Base-by-base conservation (phyloP, 2,329 filamentous ascomycete species). In the Venturia asperata region DNA sequence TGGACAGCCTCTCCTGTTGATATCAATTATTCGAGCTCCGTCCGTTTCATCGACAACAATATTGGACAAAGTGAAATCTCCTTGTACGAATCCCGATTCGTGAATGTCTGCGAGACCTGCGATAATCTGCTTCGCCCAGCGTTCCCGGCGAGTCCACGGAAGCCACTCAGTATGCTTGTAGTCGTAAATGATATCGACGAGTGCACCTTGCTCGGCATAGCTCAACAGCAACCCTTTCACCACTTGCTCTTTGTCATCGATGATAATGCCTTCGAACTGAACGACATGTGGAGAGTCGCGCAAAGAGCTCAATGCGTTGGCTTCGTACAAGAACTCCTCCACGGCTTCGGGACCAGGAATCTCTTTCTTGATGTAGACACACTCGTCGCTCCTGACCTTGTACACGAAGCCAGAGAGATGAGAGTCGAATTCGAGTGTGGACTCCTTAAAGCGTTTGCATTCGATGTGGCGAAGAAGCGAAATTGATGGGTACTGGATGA, bases 341-440 rank as follows among this genome's bases (percentile, higher is more conserved):
- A 97, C 88, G 0, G 91, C 94, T 71, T 97, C 93, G 1, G 92
- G 93, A 1, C 93, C 92, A 0, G 94, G 94, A 19, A 99, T 97
- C 73, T 99, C 94, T 75, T 99, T 99, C 76, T 97, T 97, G 77
- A 99, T 96, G 71, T 92, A 88, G 1, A 85, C 79, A 66, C 82
- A 79, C 11, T 83, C 86, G 66, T 84, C 80, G 65, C 85, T 79
- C 17, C 80, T 83, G 65, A 99, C 91, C 74, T 95, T 96, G 81
- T 97, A 99, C 21, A 97, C 94, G 73, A 97, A 99, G 1, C 94
- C 94, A 27, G 93, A 97, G 74, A 97, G 85, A 78, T 99, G 94
- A 0, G 91, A 90, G 69, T 95, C 90, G 71, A 99, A 97, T 52
- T 85, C 81, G 43, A 99, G 80, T 73, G 68, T 37, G 19, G 43